Percentiles rank a stretch among this genome's conserved stretches.
phyloP scores from a whole-genome alignment of 768 basidiomycete genomes.

The Trametes gibbosa region DNA sequence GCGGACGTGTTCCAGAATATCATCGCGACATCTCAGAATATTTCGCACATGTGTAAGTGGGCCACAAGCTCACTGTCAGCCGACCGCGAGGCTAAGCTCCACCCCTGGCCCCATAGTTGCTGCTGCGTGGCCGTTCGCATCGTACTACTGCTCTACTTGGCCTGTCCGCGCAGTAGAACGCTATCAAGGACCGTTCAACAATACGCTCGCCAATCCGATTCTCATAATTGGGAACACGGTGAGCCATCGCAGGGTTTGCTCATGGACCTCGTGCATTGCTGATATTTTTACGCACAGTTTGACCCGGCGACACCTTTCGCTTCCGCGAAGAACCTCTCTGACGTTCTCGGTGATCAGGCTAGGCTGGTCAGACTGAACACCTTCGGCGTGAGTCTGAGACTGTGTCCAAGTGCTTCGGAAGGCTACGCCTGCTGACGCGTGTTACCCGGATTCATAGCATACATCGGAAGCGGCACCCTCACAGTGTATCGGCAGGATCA shows the following conservation, averaged over 20 bases:
- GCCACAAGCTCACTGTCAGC: background rate
- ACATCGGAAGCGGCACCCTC: constrained; percentile 10
- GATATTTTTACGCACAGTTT: background rate
- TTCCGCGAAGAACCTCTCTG: constrained; percentile 5
- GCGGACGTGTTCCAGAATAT: background rate
- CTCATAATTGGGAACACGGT: constrained; percentile 22
- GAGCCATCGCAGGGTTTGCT: background rate
- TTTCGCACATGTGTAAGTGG: constrained; percentile 1
- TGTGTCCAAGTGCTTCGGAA: background rate
- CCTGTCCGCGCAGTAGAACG: constrained; percentile 21
- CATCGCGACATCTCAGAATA: background rate
- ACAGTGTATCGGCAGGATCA: constrained; percentile 3
- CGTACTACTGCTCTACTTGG: constrained; percentile 15
- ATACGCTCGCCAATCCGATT: constrained; percentile 18
- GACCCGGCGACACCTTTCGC: constrained; percentile 16
- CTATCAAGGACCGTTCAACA: constrained; percentile 24
- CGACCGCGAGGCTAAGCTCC: background rate
- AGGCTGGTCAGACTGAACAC: constrained; percentile 12
- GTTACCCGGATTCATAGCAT: background rate
- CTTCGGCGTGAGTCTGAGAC: constrained; percentile 6
- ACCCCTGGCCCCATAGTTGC: constrained; percentile 4
- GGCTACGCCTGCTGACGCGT: background rate
- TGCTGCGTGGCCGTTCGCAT: constrained; percentile 9
- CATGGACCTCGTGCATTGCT: background rate
- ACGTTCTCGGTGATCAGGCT: constrained; percentile 12